Base-by-base conservation (phyloP, 108 stramenopile genomes). In the Pseudonitzschia delicatissima region DNA sequence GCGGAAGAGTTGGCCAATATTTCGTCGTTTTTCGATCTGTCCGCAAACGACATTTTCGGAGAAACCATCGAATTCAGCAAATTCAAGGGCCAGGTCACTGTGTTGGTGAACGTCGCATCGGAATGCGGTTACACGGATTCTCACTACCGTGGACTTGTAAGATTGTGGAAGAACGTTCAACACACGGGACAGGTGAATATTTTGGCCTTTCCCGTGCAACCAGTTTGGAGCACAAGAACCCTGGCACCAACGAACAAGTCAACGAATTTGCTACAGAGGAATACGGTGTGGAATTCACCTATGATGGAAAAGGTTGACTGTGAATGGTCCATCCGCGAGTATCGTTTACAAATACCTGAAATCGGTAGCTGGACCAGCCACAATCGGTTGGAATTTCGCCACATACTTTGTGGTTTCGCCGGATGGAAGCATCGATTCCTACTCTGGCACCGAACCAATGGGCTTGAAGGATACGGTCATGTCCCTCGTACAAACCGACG, bases 241-340 rank as follows among this genome's bases (percentile, higher is more conserved):
- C 92, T 9, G 86, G 80, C 15, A 65, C 63, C 35, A 77, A 78
- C 47, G 50, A 79, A 7, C 69, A 69, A 18, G 89, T 91, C 65
- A 69, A 77, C 47, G 27, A 73, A 27, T 94, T 94, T 74, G 87
- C 82, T 1, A 25, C 47, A 40, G 0, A 72, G 7, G 50, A 49
- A 17, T 84, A 85, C 67, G 92, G 92, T 11, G 89, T 88, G 2
- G 72, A 91, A 48, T 91, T 88, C 71, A 81, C 71, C n/a, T 21
- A 89, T 94, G 86, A 94, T 94, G 92, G 82, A 85, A 37, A 94
- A 94, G 69, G 72, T 94, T 13, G 74, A 94, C 70, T n/a, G 92
- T 94, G 13, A 94, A 94, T 73, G 92, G 89, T 17, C 35, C 73
- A 5, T 53, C 76, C 21, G 84, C 92, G 0, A 64, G 63, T 67